Percentiles rank a stretch among this genome's conserved stretches.
Conservation (phyloP, 495 filamentous ascomycete species). For the Penicillium ucsense region DNA sequence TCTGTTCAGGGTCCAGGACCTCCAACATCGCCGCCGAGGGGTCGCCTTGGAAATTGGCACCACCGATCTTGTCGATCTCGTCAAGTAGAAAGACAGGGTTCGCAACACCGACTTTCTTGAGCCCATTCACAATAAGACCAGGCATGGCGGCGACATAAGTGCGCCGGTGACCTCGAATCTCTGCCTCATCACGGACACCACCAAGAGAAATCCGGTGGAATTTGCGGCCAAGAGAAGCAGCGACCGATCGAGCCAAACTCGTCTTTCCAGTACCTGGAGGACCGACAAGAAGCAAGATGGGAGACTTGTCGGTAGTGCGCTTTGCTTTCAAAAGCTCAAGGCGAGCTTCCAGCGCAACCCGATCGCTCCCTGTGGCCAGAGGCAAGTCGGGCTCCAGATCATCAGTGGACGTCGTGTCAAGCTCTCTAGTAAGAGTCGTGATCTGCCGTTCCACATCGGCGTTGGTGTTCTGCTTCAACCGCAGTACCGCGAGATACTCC, state of each 20-base stretch:
- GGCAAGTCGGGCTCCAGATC: conserved; percentile 31
- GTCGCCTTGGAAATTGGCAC: conserved; percentile 87
- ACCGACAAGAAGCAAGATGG: conserved; percentile 87
- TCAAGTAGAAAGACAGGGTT: conserved; percentile 97
- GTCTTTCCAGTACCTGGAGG: conserved; percentile 97
- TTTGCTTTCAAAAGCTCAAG: conserved; percentile 61
- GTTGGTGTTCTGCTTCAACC: conserved; percentile 86
- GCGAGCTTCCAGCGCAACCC: conserved; percentile 44
- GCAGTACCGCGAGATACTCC: conserved; percentile 91
- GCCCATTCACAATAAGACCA: conserved; percentile 82
- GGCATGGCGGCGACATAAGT: conserved; percentile 99
- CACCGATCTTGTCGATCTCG: conserved; percentile 97
- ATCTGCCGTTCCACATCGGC: conserved; percentile 69
- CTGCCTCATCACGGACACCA: conserved; percentile 91
- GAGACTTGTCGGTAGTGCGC: conserved; percentile 85
- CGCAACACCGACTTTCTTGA: conserved; percentile 92
- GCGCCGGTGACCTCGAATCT: conserved; percentile 89
- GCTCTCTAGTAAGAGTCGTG: conserved; percentile 51
- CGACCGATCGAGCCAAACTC: conserved; percentile 86
- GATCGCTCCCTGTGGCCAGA: conserved; percentile 30
- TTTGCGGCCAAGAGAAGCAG: conserved; percentile 82
- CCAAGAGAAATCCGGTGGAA: conserved; percentile 97
- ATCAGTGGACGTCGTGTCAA: conserved; percentile 33
- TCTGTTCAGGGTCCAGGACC: conserved; percentile 96
- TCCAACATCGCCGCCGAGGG: conserved; percentile 98